Base-by-base conservation (phyloP, 768 basidiomycete genomes). In the Tricholomella constricta region DNA sequence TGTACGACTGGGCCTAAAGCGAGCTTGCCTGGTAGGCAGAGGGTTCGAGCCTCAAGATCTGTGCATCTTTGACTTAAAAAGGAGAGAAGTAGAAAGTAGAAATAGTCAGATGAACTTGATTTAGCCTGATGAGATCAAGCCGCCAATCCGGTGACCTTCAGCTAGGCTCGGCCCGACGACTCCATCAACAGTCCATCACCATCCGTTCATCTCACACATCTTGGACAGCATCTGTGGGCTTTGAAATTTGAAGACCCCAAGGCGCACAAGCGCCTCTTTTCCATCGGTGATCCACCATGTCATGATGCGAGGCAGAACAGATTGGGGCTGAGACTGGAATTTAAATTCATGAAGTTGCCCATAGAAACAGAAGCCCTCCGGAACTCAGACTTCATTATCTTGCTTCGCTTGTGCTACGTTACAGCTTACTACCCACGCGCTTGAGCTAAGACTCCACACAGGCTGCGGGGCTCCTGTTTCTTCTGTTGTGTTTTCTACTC, bases 291-390 rank as follows among this genome's bases (percentile, higher is more conserved):
- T 15, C 41, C 15, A 29, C 27, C 38, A 31, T 52, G 46, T 29
- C 37, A 52, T 59, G 58, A 58, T 54, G 23, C 49, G 55, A 42
- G 34, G 15, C 37, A 56, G n/a, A 20, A 45, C 31, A 42, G 15
- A 29, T 46, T 47, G 48, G 48, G 48, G 26, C 40, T 38, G 44
- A 55, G 53, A n/a, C n/a, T n/a, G n/a, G n/a, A n/a, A n/a, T n/a
- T n/a, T n/a, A n/a, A n/a, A n/a, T 55, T 55, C 38, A 58, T 46
- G 42, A 51, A 26, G 35, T 51, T 55, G 26, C 35, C 58, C 50
- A 59, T 59, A 51, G 58, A 59, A 59, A 59, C 58, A 51, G 48
- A 54, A 53, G 51, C 40, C 52, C 17, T 49, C 46, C 40, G 46
- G 19, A 32, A 49, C 50, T 48, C 37, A 27, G 34, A 29, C 51